phyloP scores from a whole-genome alignment of 345 rosid species.

The Salix brachista region DNA sequence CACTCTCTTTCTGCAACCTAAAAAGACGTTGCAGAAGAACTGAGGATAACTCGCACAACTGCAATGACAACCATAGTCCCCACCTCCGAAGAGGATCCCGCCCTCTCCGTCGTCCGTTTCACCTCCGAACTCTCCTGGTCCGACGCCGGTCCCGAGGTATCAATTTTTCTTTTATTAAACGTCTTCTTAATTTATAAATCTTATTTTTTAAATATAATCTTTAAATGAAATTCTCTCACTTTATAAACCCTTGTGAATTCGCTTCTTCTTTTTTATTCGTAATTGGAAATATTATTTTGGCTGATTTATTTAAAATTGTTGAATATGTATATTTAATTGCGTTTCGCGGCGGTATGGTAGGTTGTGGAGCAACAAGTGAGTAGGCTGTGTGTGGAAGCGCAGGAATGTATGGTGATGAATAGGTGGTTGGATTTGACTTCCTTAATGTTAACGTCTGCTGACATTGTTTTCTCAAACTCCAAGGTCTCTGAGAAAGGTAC shows the following conservation, averaged over 20 bases:
- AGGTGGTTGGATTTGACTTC: constrained; percentile 83
- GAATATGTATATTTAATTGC: not conserved
- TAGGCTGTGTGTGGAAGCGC: constrained; percentile 77
- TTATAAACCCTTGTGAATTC: not conserved
- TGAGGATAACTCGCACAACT: not conserved
- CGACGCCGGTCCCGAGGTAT: constrained; percentile 95
- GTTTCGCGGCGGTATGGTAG: constrained; percentile 20
- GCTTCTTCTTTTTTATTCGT: too few species aligned
- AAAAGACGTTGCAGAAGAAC: not conserved
- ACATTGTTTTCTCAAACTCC: constrained; percentile 55
- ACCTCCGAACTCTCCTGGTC: constrained; percentile 95
- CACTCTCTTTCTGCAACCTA: not conserved
- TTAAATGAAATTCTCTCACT: not conserved
- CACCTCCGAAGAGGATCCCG: constrained; percentile 90
- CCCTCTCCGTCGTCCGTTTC: constrained; percentile 84
- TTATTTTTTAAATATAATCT: not conserved
- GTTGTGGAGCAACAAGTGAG: constrained; percentile 69
- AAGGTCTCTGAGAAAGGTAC: constrained; percentile 94
- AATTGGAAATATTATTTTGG: not conserved
- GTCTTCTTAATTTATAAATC: not conserved
- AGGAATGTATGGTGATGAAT: constrained; percentile 50
- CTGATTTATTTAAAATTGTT: not conserved
- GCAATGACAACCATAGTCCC: constrained; percentile 84
- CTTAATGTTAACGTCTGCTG: constrained; percentile 86
- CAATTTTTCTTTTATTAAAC: not conserved